Evolutionary conservation across 805 yeast genomes (phyloP).

Genomic region (Kodamaea laetipori): DNA sequence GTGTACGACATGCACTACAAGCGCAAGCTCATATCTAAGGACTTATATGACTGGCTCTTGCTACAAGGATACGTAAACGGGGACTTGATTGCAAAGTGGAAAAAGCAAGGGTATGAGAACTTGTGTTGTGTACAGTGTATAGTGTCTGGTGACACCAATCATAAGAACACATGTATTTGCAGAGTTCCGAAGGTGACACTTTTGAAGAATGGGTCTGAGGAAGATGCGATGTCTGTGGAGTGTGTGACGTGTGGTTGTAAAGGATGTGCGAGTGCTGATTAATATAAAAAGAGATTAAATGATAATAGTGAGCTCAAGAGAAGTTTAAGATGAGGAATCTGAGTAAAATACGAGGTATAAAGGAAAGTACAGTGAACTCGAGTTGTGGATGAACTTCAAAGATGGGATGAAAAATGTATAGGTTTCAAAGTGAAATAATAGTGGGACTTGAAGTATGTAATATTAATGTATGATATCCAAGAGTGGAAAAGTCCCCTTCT

Average conservation of each 20-base stretch:
- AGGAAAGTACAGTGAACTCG: too few relatives aligned
- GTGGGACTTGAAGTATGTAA: too few relatives aligned
- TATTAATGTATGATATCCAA: too few relatives aligned
- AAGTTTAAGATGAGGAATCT: too few relatives aligned
- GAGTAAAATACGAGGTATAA: too few relatives aligned
- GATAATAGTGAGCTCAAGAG: too few relatives aligned
- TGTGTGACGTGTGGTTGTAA: constrained; percentile 84
- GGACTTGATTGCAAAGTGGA: constrained; percentile 77
- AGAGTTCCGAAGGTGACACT: constrained; percentile 72
- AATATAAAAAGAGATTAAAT: too few relatives aligned
- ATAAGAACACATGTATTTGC: constrained; percentile 73
- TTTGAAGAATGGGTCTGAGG: constrained; percentile 29
- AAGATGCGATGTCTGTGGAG: constrained; percentile 33
- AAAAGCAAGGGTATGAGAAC: constrained; percentile 81
- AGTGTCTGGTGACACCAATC: constrained; percentile 58
- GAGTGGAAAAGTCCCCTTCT: too few relatives aligned
- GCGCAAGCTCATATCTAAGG: constrained; percentile 63
- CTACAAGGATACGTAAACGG: constrained; percentile 67
- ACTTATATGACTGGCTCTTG: constrained; percentile 73
- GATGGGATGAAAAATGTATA: too few relatives aligned
- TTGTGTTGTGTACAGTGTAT: constrained; percentile 84
- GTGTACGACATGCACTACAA: constrained; percentile 73
- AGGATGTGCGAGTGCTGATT: constrained; percentile 82
- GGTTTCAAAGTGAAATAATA: too few relatives aligned
- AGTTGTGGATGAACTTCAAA: too few relatives aligned